Conservation (phyloP, 441 rosid species). For the Euphorbia celastroides region DNA sequence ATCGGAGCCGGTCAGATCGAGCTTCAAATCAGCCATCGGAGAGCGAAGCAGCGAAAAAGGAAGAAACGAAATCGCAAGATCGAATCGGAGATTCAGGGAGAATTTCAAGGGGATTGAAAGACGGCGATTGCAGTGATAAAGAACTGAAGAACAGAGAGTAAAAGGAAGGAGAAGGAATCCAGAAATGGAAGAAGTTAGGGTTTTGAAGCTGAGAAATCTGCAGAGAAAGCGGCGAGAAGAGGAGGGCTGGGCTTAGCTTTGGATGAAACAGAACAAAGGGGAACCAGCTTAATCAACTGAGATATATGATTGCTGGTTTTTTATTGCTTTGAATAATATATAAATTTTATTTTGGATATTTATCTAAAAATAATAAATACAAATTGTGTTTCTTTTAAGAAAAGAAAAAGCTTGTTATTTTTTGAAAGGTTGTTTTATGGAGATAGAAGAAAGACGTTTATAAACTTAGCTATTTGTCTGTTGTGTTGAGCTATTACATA, state of each 20-base stretch:
- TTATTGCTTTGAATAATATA: background rate
- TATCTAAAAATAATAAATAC: background rate
- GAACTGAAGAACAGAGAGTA: background rate
- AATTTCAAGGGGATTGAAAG: background rate
- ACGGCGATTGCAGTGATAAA: background rate
- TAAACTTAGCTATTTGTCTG: background rate
- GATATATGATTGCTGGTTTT: background rate
- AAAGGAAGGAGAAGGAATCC: background rate
- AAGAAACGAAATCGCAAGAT: background rate
- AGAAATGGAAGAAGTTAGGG: slow-evolving; percentile 3
- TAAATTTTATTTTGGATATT: background rate
- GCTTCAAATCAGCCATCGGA: slow-evolving; percentile 61
- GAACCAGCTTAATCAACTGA: background rate
- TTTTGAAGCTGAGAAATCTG: slow-evolving; percentile 14
- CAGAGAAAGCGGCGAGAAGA: background rate
- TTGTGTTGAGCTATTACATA: background rate
- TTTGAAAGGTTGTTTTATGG: background rate
- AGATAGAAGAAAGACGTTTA: background rate
- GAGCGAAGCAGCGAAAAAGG: slow-evolving; percentile 2
- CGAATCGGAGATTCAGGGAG: background rate
- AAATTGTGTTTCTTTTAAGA: background rate
- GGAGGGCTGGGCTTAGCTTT: background rate
- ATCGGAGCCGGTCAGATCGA: slow-evolving; percentile 75
- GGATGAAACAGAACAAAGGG: background rate
- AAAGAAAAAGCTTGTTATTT: background rate